phyloP scores from a whole-genome alignment of 257 asterid species.

The Phtheirospermum japonicum region DNA sequence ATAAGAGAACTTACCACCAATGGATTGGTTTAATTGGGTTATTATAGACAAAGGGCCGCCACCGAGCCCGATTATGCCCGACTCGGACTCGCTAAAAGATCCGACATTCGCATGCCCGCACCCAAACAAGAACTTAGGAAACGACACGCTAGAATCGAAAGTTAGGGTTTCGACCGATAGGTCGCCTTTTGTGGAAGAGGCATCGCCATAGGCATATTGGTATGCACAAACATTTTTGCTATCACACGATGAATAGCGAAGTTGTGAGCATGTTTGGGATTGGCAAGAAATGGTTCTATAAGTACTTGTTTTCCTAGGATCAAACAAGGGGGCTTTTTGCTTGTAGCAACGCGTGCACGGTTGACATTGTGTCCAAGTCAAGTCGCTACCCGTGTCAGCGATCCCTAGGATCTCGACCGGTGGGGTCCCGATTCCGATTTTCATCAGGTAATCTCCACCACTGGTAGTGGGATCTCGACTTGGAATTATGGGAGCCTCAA shows the following conservation, averaged over 20 bases:
- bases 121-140: conserved; percentile 44
- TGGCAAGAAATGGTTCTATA: conserved; percentile 34
- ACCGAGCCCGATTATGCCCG: conserved; percentile 64
- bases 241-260: conserved; percentile 19
- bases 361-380: conserved; percentile 59
- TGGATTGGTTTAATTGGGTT: conserved; percentile 33
- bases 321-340: conserved; percentile 47
- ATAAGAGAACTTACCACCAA: conserved; percentile 51
- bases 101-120: conserved; percentile 53
- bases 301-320: conserved; percentile 30
- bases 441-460: conserved; percentile 50
- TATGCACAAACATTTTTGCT: conserved; percentile 32
- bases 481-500: conserved; percentile 11
- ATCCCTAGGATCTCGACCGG: conserved; percentile 39
- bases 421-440: conserved; percentile 49
- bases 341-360: conserved; percentile 49
- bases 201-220: background rate
- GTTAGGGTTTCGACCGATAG: conserved; percentile 47
- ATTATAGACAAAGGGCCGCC: conserved; percentile 46
- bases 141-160: conserved; percentile 25
- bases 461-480: background rate
- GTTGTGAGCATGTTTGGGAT: conserved; percentile 25
- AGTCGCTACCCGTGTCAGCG: conserved; percentile 66
- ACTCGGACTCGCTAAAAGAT: conserved; percentile 29
- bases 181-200: conserved; percentile 35